Percentiles rank a stretch among this genome's conserved stretches.
These are phyloP conservation scores for Xylaria sp. DNA, from an alignment of 2,329 filamentous ascomycete species.

Conservation along the genomic window DNA sequence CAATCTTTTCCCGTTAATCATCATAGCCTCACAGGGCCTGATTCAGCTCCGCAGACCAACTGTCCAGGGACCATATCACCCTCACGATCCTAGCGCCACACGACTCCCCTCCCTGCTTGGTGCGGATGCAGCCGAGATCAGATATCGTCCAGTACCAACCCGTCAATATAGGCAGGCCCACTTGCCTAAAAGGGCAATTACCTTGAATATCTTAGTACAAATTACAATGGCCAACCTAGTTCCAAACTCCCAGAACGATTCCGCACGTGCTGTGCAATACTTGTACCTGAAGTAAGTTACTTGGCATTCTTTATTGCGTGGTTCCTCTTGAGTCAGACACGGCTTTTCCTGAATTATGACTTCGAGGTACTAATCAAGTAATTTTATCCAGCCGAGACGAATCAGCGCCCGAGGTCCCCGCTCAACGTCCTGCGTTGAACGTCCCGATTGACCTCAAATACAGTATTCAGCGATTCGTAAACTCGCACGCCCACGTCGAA, in stretches of 20 bases:
- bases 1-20: conserved; percentile 10
- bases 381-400: conserved; percentile 35
- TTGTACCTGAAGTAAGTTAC: conserved; percentile 43
- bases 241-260: conserved; percentile 36
- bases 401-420: conserved; percentile 24
- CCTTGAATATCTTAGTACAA: conserved; percentile 25
- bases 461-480: conserved; percentile 45
- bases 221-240: conserved; percentile 39
- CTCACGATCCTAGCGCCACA: conserved; percentile 1
- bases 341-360: not conserved
- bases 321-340: not conserved
- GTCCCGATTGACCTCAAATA: conserved; percentile 45
- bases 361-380: not conserved
- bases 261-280: conserved; percentile 44
- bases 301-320: not conserved
- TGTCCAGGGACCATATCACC: conserved; percentile 25
- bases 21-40: conserved; percentile 12
- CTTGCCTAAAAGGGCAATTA: conserved; percentile 36
- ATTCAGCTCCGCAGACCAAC: conserved; percentile 31
- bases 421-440: conserved; percentile 39
- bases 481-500: conserved; percentile 43
- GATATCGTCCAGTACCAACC: conserved; percentile 14
- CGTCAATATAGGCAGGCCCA: conserved; percentile 17
- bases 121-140: conserved; percentile 37
- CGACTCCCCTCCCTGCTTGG: conserved; percentile 5